These are phyloP conservation scores for Penicillium sp. DNA, from an alignment of 2,329 filamentous ascomycete genomes.

Conservation along the genomic window DNA sequence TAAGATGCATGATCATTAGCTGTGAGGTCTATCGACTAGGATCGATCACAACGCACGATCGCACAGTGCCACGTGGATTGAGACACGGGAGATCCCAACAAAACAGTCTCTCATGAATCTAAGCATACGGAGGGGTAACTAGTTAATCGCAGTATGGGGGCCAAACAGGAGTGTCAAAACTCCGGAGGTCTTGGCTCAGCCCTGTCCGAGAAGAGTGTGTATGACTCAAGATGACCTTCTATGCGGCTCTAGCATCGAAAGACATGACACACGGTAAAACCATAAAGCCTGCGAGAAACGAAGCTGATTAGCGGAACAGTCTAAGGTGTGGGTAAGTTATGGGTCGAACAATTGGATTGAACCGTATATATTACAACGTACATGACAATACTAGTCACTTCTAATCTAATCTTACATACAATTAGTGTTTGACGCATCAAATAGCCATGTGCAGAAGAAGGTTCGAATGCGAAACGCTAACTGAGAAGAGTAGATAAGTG, in stretches of 20 bases:
- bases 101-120: neutral
- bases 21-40: constrained; percentile 6
- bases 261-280: neutral
- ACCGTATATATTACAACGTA: neutral
- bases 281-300: neutral
- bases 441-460: constrained; percentile 1
- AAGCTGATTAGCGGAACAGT: neutral
- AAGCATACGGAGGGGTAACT: neutral
- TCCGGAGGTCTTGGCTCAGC: constrained; percentile 7
- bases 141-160: constrained; percentile 1
- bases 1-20: neutral
- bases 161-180: neutral
- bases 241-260: neutral
- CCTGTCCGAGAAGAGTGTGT: constrained; percentile 2
- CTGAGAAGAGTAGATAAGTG: neutral
- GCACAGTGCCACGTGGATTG: constrained; percentile 6
- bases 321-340: neutral
- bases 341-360: neutral
- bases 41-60: constrained; percentile 5
- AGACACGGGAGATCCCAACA: neutral
- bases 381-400: no score
- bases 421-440: constrained; percentile 4
- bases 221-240: neutral
- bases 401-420: neutral
- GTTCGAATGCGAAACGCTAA: constrained; percentile 4